Evolutionary conservation across 805 yeast genomes (phyloP).

Genomic region (Candida xyloterini): DNA sequence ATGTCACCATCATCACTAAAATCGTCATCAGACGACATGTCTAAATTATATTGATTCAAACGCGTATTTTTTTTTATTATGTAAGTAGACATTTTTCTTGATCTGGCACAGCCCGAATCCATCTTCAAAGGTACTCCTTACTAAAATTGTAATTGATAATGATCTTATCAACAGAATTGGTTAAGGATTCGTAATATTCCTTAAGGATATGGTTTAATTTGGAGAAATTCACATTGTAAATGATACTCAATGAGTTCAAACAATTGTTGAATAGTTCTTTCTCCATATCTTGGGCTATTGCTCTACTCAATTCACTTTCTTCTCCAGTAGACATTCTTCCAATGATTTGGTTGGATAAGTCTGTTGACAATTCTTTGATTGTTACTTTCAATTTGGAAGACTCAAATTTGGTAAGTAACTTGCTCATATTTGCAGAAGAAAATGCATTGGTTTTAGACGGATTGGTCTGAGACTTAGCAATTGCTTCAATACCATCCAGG

Average conservation of each 20-base stretch:
- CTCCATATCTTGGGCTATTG: slow-evolving; percentile 40
- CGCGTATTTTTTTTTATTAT: slow-evolving; percentile 10
- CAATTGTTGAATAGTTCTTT: slow-evolving; percentile 55
- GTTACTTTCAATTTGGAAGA: slow-evolving; percentile 53
- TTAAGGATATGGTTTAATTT: slow-evolving; percentile 54
- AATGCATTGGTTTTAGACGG: slow-evolving; percentile 63
- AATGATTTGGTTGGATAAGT: slow-evolving; percentile 51
- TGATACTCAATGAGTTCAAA: slow-evolving; percentile 69
- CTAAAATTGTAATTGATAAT: slow-evolving; percentile 31
- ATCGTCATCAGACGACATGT: slow-evolving; percentile 21
- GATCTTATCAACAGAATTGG: slow-evolving; percentile 30
- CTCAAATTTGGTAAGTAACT: slow-evolving; percentile 56
- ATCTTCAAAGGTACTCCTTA: slow-evolving; percentile 22
- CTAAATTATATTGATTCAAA: slow-evolving; percentile 4
- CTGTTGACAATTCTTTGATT: slow-evolving; percentile 51
- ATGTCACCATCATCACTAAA: slow-evolving; percentile 27
- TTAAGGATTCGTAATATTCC: slow-evolving; percentile 44
- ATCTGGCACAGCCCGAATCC: slow-evolving; percentile 10
- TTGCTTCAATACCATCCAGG: slow-evolving; percentile 58
- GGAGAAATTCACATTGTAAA: slow-evolving; percentile 51
- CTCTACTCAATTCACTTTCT: slow-evolving; percentile 29
- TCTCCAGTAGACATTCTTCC: slow-evolving; percentile 26
- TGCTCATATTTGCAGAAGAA: slow-evolving; percentile 54
- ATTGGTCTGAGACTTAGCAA: slow-evolving; percentile 41
- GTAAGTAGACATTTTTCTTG: neutral